Percentiles rank a stretch among this genome's conserved stretches.
These are phyloP conservation scores for Zygnema circumcarinatum DNA, from an alignment of 139 green algal genomes.

Conservation along the genomic window DNA sequence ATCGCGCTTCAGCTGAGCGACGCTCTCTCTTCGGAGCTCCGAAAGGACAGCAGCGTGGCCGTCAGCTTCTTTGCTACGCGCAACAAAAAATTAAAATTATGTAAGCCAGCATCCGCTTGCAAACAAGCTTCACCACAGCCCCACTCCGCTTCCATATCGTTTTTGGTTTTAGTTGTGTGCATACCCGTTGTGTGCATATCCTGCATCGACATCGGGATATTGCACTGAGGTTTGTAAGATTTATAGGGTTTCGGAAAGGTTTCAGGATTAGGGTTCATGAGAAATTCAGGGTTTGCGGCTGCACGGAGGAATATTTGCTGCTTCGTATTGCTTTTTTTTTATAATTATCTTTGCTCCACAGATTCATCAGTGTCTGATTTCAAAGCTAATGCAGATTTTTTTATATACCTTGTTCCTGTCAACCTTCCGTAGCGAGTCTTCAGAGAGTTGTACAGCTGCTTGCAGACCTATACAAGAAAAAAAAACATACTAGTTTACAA, in stretches of 20 bases:
- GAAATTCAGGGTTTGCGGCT: background rate
- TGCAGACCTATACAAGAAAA: too few relatives aligned
- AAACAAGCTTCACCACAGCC: background rate
- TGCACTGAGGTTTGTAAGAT: background rate
- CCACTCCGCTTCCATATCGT: background rate
- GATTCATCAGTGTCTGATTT: too few relatives aligned
- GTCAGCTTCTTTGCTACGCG: background rate
- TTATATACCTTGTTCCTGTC: background rate
- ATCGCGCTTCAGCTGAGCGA: background rate
- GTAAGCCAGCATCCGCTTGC: background rate
- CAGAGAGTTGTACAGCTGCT: background rate
- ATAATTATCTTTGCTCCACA: background rate
- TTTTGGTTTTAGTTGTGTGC: background rate
- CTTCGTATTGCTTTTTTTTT: background rate
- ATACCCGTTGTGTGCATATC: background rate
- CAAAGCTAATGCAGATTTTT: background rate
- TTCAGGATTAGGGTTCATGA: background rate
- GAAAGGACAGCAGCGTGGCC: background rate
- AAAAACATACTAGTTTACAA: too few relatives aligned
- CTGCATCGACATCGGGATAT: background rate
- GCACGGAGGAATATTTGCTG: background rate
- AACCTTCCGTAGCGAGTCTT: background rate
- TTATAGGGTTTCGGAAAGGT: background rate
- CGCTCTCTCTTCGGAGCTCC: background rate
- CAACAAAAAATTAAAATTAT: background rate